Percentiles rank a stretch among this genome's conserved stretches.
These are phyloP conservation scores for Ormosia semicastrata DNA, from an alignment of 306 rosid genomes.

Conservation along the genomic window DNA sequence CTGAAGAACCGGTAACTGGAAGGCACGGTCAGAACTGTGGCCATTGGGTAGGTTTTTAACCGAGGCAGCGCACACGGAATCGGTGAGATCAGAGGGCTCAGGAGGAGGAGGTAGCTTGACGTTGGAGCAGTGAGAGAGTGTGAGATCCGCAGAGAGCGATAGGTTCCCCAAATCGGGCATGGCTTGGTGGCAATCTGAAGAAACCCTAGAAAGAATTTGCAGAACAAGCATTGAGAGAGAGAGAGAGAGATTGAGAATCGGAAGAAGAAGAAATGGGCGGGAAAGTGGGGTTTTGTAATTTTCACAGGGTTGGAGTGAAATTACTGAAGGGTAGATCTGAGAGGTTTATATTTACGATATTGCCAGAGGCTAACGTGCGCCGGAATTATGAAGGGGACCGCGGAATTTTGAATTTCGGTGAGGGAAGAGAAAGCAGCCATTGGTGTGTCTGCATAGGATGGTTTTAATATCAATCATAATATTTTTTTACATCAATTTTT, in stretches of 20 bases:
- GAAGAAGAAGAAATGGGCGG: constrained; percentile 29
- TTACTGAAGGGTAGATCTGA: not conserved
- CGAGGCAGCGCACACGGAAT: not conserved
- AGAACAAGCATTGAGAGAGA: not conserved
- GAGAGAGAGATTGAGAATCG: not conserved
- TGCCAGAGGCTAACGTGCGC: not conserved
- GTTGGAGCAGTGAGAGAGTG: constrained; percentile 39
- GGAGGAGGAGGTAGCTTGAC: constrained; percentile 19
- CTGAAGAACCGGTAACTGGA: constrained; percentile 7
- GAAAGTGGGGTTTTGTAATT: constrained; percentile 26
- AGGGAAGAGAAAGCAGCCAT: no score
- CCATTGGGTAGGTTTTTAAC: constrained; percentile 27
- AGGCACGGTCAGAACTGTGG: constrained; percentile 8
- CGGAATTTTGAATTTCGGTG: constrained; percentile 15
- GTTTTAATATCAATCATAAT: no score
- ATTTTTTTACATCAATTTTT: no score
- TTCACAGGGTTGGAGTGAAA: constrained; percentile 10
- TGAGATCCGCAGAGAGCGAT: constrained; percentile 48
- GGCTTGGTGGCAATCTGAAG: not conserved
- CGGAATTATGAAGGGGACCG: not conserved
- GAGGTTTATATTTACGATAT: not conserved
- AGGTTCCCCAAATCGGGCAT: constrained; percentile 79
- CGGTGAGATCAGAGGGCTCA: constrained; percentile 33
- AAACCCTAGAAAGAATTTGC: no score
- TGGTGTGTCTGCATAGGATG: no score